These are phyloP conservation scores for Ammopiptanthus mongolicus DNA, from an alignment of 306 rosid genomes.

Conservation along the genomic window DNA sequence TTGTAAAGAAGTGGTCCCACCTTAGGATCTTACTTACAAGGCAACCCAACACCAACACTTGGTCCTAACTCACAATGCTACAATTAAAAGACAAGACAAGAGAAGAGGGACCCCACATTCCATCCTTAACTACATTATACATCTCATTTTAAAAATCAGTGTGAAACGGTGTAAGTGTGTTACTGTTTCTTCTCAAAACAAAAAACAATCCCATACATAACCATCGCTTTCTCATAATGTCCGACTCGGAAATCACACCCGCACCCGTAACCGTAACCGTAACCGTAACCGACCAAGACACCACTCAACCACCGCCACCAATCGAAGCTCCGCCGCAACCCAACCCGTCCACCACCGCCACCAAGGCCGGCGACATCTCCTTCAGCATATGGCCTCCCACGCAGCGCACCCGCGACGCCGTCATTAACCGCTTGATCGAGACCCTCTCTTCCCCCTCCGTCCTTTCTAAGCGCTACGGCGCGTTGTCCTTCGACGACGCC, in stretches of 20 bases:
- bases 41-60: slow-evolving; percentile 1
- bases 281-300: slow-evolving; percentile 17
- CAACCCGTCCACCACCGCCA: neutral
- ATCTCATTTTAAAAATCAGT: neutral
- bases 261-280: neutral
- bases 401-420: slow-evolving; percentile 91
- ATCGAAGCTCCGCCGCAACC: neutral
- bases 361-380: slow-evolving; percentile 29
- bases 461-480: slow-evolving; percentile 93
- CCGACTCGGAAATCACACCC: slow-evolving; percentile 43
- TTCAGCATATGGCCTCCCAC: slow-evolving; percentile 97
- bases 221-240: slow-evolving; percentile 26
- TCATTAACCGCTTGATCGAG: slow-evolving; percentile 66
- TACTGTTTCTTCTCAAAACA: neutral
- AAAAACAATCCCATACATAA: neutral
- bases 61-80: neutral
- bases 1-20: neutral
- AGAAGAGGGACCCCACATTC: neutral
- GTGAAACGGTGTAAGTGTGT: no score
- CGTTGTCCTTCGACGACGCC: slow-evolving; percentile 58
- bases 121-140: neutral
- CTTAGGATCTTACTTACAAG: slow-evolving; percentile 33
- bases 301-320: neutral
- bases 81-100: no score
- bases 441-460: slow-evolving; percentile 72